Base-by-base conservation (phyloP, 176 grass and related monocot species). In the Aegilops bicornis region DNA sequence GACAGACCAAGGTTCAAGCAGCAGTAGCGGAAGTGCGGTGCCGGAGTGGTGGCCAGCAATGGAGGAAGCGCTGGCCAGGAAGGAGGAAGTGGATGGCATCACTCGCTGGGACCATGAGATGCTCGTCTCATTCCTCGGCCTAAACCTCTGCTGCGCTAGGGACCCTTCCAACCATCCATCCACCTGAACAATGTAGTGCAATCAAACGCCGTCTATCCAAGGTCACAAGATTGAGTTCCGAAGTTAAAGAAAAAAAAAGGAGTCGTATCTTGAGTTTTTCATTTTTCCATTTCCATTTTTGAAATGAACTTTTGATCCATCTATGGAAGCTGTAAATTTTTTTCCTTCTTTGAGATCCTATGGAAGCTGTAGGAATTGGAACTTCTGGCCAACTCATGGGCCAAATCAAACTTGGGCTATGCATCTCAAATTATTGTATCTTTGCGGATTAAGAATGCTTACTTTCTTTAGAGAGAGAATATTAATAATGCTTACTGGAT, bases 1-100 rank as follows among this genome's bases (percentile, higher is more conserved):
- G 15, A 20, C 7, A 17, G 23, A 30, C 17, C 73, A 76, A 31
- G 48, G 15, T 31, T 45, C 47, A 56, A 65, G 65, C 25, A 40
- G 35, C 29, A 45, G 8, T 27, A 31, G 4, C 3, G 16, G 47
- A 11, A 76, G 15, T 22, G 2, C 47, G 27, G 47, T 76, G 73
- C 63, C 89, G 8, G 85, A 86, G 27, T 83, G 85, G 86, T 94
- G 92, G 91, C 88, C 84, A 52, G 77, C 75, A 70, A 78, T 89
- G 80, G 86, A 93, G 69, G 86, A 69, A 61, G 80, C 79, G 12
- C 67, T 90, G 73, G 69, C 37, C 20, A 81, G 69, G 82, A 25
- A 84, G 45, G 86, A 58, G n/a, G 59, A 73, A 37, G 73, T 29
- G 73, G 43, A 50, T 52, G 27, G 24, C 15, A 19, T 76, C 73